Percentiles rank a stretch among this genome's conserved stretches.
Evolutionary conservation across 495 filamentous ascomycete genomes (phyloP).

Genomic region (Neurospora sp.): DNA sequence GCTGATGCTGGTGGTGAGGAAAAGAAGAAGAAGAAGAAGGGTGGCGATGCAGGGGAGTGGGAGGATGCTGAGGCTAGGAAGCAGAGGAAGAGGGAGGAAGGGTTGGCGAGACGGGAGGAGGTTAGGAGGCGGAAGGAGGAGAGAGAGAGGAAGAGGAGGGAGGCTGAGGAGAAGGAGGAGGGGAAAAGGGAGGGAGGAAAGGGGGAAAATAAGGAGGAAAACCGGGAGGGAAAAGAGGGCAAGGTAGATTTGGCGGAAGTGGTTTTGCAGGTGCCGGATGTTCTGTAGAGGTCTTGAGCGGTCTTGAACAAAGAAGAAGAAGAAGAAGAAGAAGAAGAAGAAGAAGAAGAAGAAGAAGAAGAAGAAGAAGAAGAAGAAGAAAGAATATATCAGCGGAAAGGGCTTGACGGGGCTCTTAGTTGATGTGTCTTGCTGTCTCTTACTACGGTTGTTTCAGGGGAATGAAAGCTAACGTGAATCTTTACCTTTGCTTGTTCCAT

Average conservation of each 20-base stretch:
- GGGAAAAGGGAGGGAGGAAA: not conserved
- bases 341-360: too few relatives aligned
- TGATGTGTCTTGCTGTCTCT: not conserved
- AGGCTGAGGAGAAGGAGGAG: not conserved
- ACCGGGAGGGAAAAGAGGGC: conserved; percentile 10
- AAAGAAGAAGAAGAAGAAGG: conserved; percentile 13
- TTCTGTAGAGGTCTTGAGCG: not conserved
- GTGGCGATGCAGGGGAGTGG: conserved; percentile 28
- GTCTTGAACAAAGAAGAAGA: too few relatives aligned
- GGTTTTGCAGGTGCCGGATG: conserved; percentile 7
- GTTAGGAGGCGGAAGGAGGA: conserved; percentile 5
- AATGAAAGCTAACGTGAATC: not conserved
- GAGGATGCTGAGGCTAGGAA: conserved; percentile 48
- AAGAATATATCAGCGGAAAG: not conserved
- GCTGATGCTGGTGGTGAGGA: not conserved
- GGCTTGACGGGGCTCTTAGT: not conserved
- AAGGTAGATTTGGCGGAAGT: conserved; percentile 8
- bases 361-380: too few relatives aligned
- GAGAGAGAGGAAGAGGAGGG: not conserved
- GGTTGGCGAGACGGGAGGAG: conserved; percentile 39
- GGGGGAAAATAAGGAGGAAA: not conserved
- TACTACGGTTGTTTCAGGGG: not conserved
- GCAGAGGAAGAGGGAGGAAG: conserved; percentile 54
- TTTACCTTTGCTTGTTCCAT: not conserved
- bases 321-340: too few relatives aligned